Evolutionary conservation across 345 rosid genomes (phyloP), one percentile per base, ranked within the genome.

Genomic region (Aegle marmelos): DNA sequence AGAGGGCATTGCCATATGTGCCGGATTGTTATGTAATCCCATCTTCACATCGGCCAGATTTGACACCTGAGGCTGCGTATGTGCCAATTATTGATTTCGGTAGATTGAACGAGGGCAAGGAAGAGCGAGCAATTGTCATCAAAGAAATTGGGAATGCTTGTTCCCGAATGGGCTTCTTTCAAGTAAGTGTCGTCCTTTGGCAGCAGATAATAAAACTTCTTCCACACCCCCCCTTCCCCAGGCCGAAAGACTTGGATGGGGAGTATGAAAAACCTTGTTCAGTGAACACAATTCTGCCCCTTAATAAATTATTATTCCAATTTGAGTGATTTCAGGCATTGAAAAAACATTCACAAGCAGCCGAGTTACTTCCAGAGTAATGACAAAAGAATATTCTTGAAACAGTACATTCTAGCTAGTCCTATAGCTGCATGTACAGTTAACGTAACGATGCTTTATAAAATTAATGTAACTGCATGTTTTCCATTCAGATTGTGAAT

Each of bases 11-110:
- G 68, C 61, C 86, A 2, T 84, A 85, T 25, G 86, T 87, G 27
- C 89, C 87, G 0, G 81, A 84, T 13, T 79, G 87, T 71, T 89
- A 86, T 21, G 72, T 21, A 0, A 63, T 88, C 36, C 90, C 90
- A 3, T 36, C 79, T 64, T 62, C 84, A 6, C 69, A 70, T 3
- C 69, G 78, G 53, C 86, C 88, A 2, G 65, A 71, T 25, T 65
- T 68, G 76, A 63, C 59, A 21, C 68, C 91, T 1, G 64, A 79
- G 50, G 17, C 53, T 0, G 84, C 79, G 22, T 28, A 2, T 33
- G 67, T 87, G 37, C 93, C 94, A 5, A 77, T 83, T 4, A 83
- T 90, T 79, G 93, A 93, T 45, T 58, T 91, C 31, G 72, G 80
- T 67, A 75, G 77, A n/a, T 50, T 93, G 78, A 80, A 78, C 39